Conservation (phyloP, 257 asterid species). For the Thymus mandschuricus region DNA sequence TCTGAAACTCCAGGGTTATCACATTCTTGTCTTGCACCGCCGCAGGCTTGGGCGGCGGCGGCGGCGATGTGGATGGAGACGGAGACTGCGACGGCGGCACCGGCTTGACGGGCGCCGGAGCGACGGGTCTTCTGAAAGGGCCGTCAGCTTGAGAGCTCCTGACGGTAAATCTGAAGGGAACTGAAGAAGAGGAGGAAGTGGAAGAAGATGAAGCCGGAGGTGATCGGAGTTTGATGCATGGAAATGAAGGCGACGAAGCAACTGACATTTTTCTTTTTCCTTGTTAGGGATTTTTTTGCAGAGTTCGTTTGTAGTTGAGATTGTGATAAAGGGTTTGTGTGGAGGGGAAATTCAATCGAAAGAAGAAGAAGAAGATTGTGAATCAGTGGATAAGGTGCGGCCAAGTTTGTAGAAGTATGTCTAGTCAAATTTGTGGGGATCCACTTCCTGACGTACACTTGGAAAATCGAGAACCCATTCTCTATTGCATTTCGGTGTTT, state of each 20-base stretch:
- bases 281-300: neutral
- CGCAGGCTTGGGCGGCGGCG: conserved; percentile 39
- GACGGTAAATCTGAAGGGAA: conserved; percentile 57
- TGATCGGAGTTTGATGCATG: conserved; percentile 51
- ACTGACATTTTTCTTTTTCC: conserved; percentile 44
- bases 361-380: conserved; percentile 31
- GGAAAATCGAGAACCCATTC: neutral
- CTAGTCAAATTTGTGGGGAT: neutral
- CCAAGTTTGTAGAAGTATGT: conserved; percentile 40
- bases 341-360: conserved; percentile 9
- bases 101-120: conserved; percentile 84
- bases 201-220: conserved; percentile 36
- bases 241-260: conserved; percentile 68
- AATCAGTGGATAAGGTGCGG: conserved; percentile 44
- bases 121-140: conserved; percentile 86
- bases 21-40: conserved; percentile 48
- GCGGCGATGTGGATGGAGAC: neutral
- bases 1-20: conserved; percentile 87
- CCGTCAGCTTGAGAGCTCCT: conserved; percentile 85
- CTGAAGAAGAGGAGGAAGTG: conserved; percentile 40
- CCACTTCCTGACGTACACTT: neutral
- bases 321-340: conserved; percentile 20
- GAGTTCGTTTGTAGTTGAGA: neutral
- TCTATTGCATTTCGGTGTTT: no score
- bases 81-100: conserved; percentile 54